These are phyloP conservation scores for Leptographium radiaticola DNA, from an alignment of 2,329 filamentous ascomycete genomes.

Conservation along the genomic window DNA sequence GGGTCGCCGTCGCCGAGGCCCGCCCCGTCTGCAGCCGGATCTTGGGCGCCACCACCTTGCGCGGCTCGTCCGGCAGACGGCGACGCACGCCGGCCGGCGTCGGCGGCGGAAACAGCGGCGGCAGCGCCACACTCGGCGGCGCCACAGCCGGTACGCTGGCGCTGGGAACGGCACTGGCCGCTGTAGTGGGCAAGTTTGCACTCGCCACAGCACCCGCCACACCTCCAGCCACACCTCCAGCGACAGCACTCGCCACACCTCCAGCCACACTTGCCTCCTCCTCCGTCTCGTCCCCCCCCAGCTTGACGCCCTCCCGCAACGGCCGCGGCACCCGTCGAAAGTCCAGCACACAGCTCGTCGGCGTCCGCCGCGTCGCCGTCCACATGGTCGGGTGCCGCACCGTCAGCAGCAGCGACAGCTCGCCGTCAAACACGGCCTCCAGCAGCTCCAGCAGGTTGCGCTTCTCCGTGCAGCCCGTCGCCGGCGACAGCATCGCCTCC, in stretches of 20 bases:
- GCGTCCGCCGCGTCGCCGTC: conserved; percentile 19
- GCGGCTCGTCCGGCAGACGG: conserved; percentile 6
- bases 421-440: conserved; percentile 34
- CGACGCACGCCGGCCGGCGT: not conserved
- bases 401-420: conserved; percentile 30
- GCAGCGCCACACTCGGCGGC: not conserved
- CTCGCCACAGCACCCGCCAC: too few species aligned
- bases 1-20: not conserved
- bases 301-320: not conserved
- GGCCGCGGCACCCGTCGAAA: conserved; percentile 11
- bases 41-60: conserved; percentile 6
- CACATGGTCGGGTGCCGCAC: conserved; percentile 34
- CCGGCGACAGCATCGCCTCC: conserved; percentile 33
- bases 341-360: conserved; percentile 4
- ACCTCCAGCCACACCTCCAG: too few species aligned
- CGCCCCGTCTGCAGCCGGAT: conserved; percentile 12
- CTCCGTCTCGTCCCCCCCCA: not conserved
- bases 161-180: too few species aligned
- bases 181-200: too few species aligned
- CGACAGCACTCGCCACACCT: too few species aligned
- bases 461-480: conserved; percentile 34
- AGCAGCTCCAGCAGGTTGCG: conserved; percentile 38
- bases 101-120: not conserved
- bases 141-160: not conserved
- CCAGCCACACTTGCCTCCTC: not conserved